Evolutionary conservation across 2,329 filamentous ascomycete species (phyloP).

Genomic region (Lojkania enalia): DNA sequence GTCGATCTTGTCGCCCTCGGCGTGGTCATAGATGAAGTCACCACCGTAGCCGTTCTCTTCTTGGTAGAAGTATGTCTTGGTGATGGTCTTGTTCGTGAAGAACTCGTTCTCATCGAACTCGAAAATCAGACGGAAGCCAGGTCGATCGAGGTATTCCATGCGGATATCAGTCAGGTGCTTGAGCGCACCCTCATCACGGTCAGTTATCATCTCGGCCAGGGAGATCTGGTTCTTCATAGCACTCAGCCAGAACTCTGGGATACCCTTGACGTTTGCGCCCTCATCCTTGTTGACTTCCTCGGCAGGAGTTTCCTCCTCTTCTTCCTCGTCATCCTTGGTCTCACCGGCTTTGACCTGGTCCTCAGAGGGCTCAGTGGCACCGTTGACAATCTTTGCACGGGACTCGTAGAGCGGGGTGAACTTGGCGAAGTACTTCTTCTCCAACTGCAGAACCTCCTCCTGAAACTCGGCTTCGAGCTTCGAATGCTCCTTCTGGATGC

Average conservation of each 20-base stretch:
- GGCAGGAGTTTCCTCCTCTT: constrained; percentile 57
- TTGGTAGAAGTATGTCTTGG: constrained; percentile 99
- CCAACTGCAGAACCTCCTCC: constrained; percentile 94
- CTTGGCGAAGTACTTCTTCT: constrained; percentile 99
- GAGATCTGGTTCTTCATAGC: constrained; percentile 99
- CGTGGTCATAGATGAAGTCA: constrained; percentile 99
- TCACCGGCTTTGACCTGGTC: constrained; percentile 86
- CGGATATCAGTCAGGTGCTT: constrained; percentile 90
- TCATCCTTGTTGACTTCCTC: constrained; percentile 63
- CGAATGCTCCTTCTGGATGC: constrained; percentile 97
- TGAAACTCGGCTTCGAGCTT: constrained; percentile 99
- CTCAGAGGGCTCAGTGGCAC: constrained; percentile 79
- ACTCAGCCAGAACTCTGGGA: constrained; percentile 98
- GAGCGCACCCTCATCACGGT: constrained; percentile 91
- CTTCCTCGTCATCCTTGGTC: constrained; percentile 72
- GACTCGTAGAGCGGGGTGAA: constrained; percentile 97
- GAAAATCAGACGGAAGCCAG: constrained; percentile 97
- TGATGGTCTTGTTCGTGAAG: constrained; percentile 96
- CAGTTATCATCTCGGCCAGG: constrained; percentile 97
- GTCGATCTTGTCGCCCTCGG: constrained; percentile 96
- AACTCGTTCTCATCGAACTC: constrained; percentile 94
- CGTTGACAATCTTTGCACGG: constrained; percentile 91
- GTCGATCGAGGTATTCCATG: constrained; percentile 99
- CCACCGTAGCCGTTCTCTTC: constrained; percentile 98
- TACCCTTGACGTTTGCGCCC: constrained; percentile 67